phyloP scores from a whole-genome alignment of 2,329 filamentous ascomycete species.

The Cladophialophora bantiana region DNA sequence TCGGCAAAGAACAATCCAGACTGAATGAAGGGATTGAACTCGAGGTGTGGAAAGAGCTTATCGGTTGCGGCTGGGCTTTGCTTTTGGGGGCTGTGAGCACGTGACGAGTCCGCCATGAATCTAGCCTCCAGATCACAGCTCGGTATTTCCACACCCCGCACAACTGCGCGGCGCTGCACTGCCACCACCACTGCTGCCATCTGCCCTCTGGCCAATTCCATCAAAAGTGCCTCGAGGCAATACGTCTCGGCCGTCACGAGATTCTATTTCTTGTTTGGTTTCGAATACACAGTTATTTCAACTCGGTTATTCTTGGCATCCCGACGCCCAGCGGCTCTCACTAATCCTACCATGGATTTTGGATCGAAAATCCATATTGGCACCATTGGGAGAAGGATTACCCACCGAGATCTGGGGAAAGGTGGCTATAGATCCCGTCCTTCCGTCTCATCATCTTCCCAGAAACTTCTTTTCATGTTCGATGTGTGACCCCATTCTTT shows the following conservation, averaged over 20 bases:
- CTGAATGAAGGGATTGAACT: slow-evolving; percentile 9
- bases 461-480: background rate
- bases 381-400: background rate
- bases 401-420: slow-evolving; percentile 7
- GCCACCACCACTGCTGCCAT: too few relatives aligned
- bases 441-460: background rate
- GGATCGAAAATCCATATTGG: background rate
- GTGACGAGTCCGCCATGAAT: background rate
- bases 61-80: slow-evolving; percentile 10
- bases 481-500: background rate
- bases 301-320: background rate
- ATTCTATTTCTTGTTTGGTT: background rate
- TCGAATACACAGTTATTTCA: background rate
- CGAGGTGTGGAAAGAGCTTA: slow-evolving; percentile 9
- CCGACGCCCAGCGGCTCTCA: background rate
- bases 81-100: background rate
- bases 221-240: background rate
- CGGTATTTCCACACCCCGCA: background rate
- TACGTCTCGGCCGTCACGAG: background rate
- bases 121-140: background rate
- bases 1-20: background rate
- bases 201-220: background rate
- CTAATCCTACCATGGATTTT: background rate
- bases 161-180: background rate
- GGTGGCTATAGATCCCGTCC: background rate